These are phyloP conservation scores for Fragaria vesca DNA, from an alignment of 306 rosid genomes.

Conservation along the genomic window DNA sequence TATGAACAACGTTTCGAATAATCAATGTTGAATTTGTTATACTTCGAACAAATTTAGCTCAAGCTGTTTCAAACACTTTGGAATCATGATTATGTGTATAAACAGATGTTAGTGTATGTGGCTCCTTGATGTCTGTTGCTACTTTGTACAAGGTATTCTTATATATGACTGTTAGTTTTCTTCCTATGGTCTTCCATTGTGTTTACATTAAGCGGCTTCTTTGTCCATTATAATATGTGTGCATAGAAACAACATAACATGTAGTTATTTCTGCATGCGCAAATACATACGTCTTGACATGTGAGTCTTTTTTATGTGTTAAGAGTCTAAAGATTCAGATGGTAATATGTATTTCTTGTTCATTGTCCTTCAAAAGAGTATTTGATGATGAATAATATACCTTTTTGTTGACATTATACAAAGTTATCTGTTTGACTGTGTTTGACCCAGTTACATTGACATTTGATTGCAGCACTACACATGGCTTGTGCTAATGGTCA, in stretches of 20 bases:
- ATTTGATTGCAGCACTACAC: constrained; percentile 68
- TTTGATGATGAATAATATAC: neutral
- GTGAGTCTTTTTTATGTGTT: neutral
- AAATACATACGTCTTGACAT: neutral
- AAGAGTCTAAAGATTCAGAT: neutral
- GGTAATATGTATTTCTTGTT: neutral
- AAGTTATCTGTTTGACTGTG: constrained; percentile 9
- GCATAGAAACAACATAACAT: neutral
- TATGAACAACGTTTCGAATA: neutral
- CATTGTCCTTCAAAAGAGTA: neutral
- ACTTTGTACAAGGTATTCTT: neutral
- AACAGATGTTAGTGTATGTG: neutral
- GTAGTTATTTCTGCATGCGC: neutral
- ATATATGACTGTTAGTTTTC: neutral
- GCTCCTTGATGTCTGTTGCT: neutral
- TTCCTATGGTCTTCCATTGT: neutral
- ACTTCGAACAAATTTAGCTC: neutral
- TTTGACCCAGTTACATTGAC: constrained; percentile 23
- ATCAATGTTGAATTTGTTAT: neutral
- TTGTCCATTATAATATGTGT: neutral
- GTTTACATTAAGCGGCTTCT: neutral
- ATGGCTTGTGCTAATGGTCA: constrained; percentile 97
- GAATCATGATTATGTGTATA: neutral
- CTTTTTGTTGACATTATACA: neutral
- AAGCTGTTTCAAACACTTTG: neutral